Conservation (phyloP, 495 filamentous ascomycete species). For the Aspergillus biplanus region DNA sequence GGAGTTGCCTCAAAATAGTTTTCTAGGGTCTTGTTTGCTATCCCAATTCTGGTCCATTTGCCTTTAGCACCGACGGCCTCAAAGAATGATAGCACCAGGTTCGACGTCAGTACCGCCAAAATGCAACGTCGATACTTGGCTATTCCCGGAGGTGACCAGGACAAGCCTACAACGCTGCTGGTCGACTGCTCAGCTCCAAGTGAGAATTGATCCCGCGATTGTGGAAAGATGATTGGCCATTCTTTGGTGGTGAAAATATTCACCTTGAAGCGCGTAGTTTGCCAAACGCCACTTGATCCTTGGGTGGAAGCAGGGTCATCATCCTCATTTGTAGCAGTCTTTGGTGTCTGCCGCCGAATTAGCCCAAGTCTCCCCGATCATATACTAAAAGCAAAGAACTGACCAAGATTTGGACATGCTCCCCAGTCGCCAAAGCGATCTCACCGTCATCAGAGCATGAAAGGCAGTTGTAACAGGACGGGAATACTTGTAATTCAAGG, state of each 20-base stretch:
- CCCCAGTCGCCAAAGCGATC: constrained; percentile 61
- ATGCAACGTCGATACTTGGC: constrained; percentile 60
- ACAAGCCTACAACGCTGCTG: constrained; percentile 53
- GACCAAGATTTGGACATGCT: constrained; percentile 61
- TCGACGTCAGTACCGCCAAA: constrained; percentile 63
- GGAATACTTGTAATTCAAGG: constrained; percentile 39
- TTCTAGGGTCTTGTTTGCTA: constrained; percentile 46
- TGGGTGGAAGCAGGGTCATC: constrained; percentile 16
- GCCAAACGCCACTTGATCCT: constrained; percentile 33
- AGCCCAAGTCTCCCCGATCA: constrained; percentile 10
- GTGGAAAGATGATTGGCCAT: constrained; percentile 51
- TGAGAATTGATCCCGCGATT: constrained; percentile 55
- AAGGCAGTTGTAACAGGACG: constrained; percentile 55
- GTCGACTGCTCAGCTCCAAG: constrained; percentile 66
- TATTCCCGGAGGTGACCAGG: constrained; percentile 66
- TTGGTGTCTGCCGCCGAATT: constrained; percentile 33
- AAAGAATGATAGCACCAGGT: constrained; percentile 54
- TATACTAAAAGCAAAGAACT: constrained; percentile 9
- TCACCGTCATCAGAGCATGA: constrained; percentile 67
- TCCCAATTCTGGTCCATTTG: constrained; percentile 48
- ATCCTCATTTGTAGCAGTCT: constrained; percentile 14
- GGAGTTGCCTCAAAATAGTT: constrained; percentile 24
- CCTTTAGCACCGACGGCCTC: constrained; percentile 39
- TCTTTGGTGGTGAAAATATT: constrained; percentile 59
- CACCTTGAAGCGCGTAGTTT: constrained; percentile 46